These are phyloP conservation scores for Marasmius tenuissimus DNA, from an alignment of 1,284 basidiomycete genomes.

Conservation along the genomic window DNA sequence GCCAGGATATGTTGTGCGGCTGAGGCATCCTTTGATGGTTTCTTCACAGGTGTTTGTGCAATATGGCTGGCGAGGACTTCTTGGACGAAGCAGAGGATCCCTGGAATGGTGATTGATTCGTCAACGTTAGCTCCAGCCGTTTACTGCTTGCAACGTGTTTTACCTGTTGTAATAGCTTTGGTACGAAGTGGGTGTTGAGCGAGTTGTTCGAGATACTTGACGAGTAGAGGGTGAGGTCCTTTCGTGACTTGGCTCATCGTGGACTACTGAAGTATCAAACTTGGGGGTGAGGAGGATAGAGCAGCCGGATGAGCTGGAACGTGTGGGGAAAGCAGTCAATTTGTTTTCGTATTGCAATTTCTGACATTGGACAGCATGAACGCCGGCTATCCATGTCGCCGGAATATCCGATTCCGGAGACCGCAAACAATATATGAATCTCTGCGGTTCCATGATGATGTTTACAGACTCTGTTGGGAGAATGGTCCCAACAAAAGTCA, in stretches of 20 bases:
- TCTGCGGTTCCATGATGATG: no score
- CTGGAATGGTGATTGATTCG: slow-evolving; percentile 35
- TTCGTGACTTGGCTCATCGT: slow-evolving; percentile 22
- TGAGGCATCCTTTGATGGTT: slow-evolving; percentile 55
- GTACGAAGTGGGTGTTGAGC: slow-evolving; percentile 69
- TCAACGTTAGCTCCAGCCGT: slow-evolving; percentile 2
- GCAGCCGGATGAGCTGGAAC: neutral
- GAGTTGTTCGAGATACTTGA: slow-evolving; percentile 64
- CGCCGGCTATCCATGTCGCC: no score
- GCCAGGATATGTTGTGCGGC: slow-evolving; percentile 52
- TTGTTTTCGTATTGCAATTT: no score
- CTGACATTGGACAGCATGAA: no score
- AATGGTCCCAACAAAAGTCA: neutral
- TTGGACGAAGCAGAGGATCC: slow-evolving; percentile 71
- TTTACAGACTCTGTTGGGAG: neutral
- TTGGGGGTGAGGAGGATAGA: slow-evolving; percentile 10
- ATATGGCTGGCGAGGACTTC: slow-evolving; percentile 77
- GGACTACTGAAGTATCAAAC: slow-evolving; percentile 20
- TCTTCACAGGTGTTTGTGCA: slow-evolving; percentile 55
- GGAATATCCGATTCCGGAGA: no score
- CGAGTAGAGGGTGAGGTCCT: slow-evolving; percentile 53
- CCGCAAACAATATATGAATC: no score
- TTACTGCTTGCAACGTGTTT: slow-evolving; percentile 9
- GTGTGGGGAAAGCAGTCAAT: neutral
- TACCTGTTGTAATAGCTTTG: slow-evolving; percentile 71